Evolutionary conservation across 768 basidiomycete genomes (phyloP).

Genomic region (Leccinum fibrillosum): DNA sequence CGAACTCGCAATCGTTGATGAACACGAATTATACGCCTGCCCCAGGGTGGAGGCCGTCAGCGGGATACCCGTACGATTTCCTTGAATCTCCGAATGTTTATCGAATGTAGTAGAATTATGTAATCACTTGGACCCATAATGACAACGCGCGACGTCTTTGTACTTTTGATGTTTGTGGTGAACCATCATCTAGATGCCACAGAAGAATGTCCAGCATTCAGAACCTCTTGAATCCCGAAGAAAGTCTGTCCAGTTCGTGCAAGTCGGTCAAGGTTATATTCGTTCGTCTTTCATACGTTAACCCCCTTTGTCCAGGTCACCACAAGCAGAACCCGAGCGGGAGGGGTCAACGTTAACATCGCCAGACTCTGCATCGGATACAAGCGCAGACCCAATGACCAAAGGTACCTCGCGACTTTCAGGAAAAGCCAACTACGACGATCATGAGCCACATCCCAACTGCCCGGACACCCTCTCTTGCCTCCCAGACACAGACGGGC

Average conservation of each 20-base stretch:
- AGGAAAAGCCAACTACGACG: conserved; percentile 29
- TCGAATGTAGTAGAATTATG: conserved; percentile 24
- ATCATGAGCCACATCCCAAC: conserved; percentile 65
- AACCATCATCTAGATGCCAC: conserved; percentile 21
- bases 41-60: conserved; percentile 21
- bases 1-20: conserved; percentile 8
- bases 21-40: conserved; percentile 16
- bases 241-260: conserved; percentile 34
- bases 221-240: conserved; percentile 56
- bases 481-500: conserved; percentile 72
- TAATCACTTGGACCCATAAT: conserved; percentile 35
- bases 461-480: conserved; percentile 78
- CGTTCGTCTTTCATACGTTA: conserved; percentile 6
- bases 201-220: conserved; percentile 52
- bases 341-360: conserved; percentile 25
- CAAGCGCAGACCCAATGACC: conserved; percentile 28
- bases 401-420: conserved; percentile 18
- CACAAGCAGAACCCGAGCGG: conserved; percentile 24
- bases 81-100: conserved; percentile 19
- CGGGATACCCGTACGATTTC: conserved; percentile 21
- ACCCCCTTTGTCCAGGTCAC: conserved; percentile 30
- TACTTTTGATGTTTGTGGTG: conserved; percentile 6
- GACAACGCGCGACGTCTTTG: conserved; percentile 11
- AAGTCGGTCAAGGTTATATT: conserved; percentile 36
- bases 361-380: conserved; percentile 36